Percentiles rank a stretch among this genome's conserved stretches.
Evolutionary conservation across 2,329 filamentous ascomycete species (phyloP).

Genomic region (Sclerotinia glacialis): DNA sequence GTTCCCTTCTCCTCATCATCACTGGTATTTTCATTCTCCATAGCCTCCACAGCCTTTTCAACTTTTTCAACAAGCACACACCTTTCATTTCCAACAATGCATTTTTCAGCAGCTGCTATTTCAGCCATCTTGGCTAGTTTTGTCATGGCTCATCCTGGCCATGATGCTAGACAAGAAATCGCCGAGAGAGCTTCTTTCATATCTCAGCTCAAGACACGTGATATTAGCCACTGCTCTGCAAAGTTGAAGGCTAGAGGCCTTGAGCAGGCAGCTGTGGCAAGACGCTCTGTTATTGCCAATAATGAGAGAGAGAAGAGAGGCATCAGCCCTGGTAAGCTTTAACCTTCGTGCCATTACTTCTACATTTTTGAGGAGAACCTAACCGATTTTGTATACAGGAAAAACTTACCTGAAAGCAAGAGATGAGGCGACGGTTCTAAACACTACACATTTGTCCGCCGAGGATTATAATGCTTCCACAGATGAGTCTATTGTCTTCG

Average conservation of each 20-base stretch:
- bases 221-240: conserved; percentile 42
- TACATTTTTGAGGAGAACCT: neutral
- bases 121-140: neutral
- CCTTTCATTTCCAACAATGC: neutral
- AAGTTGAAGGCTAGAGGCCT: conserved; percentile 43
- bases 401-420: conserved; percentile 20
- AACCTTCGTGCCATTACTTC: neutral
- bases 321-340: conserved; percentile 15
- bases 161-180: conserved; percentile 41
- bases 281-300: conserved; percentile 40
- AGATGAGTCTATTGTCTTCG: conserved; percentile 42
- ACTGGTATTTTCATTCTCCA: neutral
- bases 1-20: neutral
- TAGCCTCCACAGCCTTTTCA: neutral
- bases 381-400: neutral
- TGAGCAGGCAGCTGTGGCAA: conserved; percentile 38
- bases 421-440: conserved; percentile 25
- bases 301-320: conserved; percentile 39
- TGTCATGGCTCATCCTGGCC: conserved; percentile 41
- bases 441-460: conserved; percentile 27
- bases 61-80: neutral
- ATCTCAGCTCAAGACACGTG: conserved; percentile 37
- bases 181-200: conserved; percentile 41
- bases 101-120: neutral
- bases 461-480: conserved; percentile 40